Evolutionary conservation across 768 basidiomycete species (phyloP).

Genomic region (Termitomyces sp.): DNA sequence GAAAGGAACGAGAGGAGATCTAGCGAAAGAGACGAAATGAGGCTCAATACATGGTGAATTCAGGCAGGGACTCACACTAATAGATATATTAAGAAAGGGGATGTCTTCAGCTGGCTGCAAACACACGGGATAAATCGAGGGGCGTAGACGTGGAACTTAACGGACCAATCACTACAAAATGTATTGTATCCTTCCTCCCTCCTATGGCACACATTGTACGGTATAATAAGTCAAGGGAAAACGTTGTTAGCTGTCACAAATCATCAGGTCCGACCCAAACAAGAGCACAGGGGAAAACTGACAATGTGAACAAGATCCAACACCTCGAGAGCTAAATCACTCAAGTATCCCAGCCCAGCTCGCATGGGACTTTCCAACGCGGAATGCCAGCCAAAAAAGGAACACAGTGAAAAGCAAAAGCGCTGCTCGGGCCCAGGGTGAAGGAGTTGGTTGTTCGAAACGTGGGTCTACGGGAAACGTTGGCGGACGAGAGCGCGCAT

Average conservation of each 20-base stretch:
- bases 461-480: slow-evolving; percentile 10
- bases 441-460: slow-evolving; percentile 11
- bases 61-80: not conserved
- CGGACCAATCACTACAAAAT: not conserved
- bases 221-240: not conserved
- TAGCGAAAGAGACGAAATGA: not conserved
- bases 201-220: not conserved
- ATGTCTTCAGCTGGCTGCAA: not conserved
- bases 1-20: too few relatives aligned
- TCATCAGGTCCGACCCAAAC: not conserved
- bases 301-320: not conserved
- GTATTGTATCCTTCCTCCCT: not conserved
- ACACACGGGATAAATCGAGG: not conserved
- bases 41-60: not conserved
- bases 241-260: not conserved
- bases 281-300: not conserved
- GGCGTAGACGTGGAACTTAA: not conserved
- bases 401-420: slow-evolving; percentile 9
- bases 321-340: not conserved
- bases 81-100: not conserved
- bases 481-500: slow-evolving; percentile 9
- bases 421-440: slow-evolving; percentile 11
- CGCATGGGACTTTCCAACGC: slow-evolving; percentile 15
- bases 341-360: slow-evolving; percentile 7
- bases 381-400: slow-evolving; percentile 12